Evolutionary conservation across 1,284 basidiomycete genomes (phyloP).

Genomic region (Coniophora puteana): DNA sequence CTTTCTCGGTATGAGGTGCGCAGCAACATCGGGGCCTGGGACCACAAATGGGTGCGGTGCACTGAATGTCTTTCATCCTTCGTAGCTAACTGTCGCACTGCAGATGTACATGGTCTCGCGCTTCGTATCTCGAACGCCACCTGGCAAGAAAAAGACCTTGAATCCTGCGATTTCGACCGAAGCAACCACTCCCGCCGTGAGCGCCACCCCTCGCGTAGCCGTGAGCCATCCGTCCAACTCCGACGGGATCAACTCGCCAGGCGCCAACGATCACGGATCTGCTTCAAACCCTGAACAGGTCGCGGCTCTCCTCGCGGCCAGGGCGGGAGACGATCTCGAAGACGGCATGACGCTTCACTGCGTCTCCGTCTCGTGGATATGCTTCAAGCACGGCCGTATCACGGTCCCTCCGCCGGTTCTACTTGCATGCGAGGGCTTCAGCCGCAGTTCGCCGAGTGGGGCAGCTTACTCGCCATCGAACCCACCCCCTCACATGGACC

Average conservation of each 20-base stretch:
- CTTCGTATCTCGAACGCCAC: constrained; percentile 21
- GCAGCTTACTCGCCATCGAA: constrained; percentile 36
- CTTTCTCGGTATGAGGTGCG: constrained; percentile 68
- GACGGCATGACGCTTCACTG: constrained; percentile 67
- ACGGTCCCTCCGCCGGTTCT: constrained; percentile 70
- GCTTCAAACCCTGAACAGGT: constrained; percentile 26
- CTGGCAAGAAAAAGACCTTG: neutral
- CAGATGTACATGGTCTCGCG: constrained; percentile 29
- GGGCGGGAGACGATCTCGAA: constrained; percentile 33
- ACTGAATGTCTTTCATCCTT: neutral
- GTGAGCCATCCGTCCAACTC: constrained; percentile 10
- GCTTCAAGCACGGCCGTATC: constrained; percentile 74
- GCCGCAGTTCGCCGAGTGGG: constrained; percentile 14
- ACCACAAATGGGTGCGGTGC: constrained; percentile 77
- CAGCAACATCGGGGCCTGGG: constrained; percentile 68
- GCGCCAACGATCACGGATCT: constrained; percentile 11
- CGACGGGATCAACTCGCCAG: neutral
- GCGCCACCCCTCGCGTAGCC: neutral
- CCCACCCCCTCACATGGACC: constrained; percentile 52
- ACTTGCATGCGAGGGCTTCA: constrained; percentile 53
- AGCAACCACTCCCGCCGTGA: neutral
- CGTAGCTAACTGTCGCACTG: constrained; percentile 6
- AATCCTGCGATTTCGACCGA: neutral
- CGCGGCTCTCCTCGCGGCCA: constrained; percentile 32
- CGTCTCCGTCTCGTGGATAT: constrained; percentile 62